Conservation (phyloP, 2,329 filamentous ascomycete genomes). For the Colletotrichum sansevieriae region DNA sequence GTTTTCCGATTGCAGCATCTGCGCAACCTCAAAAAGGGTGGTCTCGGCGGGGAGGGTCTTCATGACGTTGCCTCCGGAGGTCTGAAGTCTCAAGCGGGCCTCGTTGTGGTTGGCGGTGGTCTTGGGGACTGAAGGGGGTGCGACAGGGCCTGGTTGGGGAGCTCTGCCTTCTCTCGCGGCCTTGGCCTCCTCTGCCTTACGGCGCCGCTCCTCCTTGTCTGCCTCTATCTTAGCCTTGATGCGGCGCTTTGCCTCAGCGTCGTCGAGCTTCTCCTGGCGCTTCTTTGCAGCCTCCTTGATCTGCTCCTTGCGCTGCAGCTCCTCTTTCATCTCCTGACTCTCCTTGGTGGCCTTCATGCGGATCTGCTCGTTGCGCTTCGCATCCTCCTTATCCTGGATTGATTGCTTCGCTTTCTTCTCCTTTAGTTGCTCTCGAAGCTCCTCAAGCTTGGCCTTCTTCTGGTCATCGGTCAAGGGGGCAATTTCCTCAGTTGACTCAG, state of each 20-base stretch:
- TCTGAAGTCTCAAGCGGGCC: slow-evolving; percentile 85
- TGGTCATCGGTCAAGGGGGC: slow-evolving; percentile 92
- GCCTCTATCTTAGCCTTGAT: slow-evolving; percentile 95
- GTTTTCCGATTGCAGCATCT: slow-evolving; percentile 78
- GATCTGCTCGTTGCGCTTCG: slow-evolving; percentile 87
- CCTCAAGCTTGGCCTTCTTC: slow-evolving; percentile 83
- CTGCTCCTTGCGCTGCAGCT: slow-evolving; percentile 87
- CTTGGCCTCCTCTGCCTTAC: slow-evolving; percentile 88
- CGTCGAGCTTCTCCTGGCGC: slow-evolving; percentile 87
- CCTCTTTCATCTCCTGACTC: slow-evolving; percentile 89
- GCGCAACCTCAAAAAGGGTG: slow-evolving; percentile 91
- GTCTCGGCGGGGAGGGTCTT: slow-evolving; percentile 92
- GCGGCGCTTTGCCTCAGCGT: slow-evolving; percentile 86
- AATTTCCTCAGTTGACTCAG: slow-evolving; percentile 93
- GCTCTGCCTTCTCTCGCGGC: slow-evolving; percentile 84
- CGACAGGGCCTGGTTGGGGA: slow-evolving; percentile 60
- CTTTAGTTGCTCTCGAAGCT: slow-evolving; percentile 78
- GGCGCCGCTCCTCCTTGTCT: slow-evolving; percentile 89
- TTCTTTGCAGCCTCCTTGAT: slow-evolving; percentile 92
- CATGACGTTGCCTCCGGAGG: slow-evolving; percentile 78
- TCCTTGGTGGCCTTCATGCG: slow-evolving; percentile 92
- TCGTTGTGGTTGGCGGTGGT: slow-evolving; percentile 81
- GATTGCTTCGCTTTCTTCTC: slow-evolving; percentile 79
- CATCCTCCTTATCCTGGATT: slow-evolving; percentile 81
- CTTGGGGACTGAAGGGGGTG: slow-evolving; percentile 65